Percentiles rank a stretch among this genome's conserved stretches.
phyloP scores from a whole-genome alignment of 2,329 filamentous ascomycete species.

The Achaetomium macrosporum region DNA sequence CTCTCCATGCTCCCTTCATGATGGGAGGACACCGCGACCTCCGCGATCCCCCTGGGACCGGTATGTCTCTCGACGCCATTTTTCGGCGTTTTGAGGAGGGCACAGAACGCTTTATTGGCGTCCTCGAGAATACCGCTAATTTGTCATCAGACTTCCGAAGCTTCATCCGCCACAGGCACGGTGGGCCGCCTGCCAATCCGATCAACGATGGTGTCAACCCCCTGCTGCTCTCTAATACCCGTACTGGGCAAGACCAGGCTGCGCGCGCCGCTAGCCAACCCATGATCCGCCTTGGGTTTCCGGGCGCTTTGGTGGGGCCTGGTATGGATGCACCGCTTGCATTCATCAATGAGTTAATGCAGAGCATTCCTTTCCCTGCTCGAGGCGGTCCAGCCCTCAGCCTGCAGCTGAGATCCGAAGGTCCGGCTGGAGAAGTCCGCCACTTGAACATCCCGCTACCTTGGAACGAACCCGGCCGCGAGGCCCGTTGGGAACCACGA shows the following conservation, averaged over 20 bases:
- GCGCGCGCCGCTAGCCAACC: slow-evolving; percentile 44
- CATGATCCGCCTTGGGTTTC: slow-evolving; percentile 49
- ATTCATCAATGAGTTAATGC: slow-evolving; percentile 51
- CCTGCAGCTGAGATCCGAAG: slow-evolving; percentile 51
- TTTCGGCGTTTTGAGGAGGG: not conserved
- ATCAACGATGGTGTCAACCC: slow-evolving; percentile 83
- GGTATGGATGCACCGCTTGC: slow-evolving; percentile 47
- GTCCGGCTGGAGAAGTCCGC: slow-evolving; percentile 43
- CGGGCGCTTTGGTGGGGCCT: slow-evolving; percentile 40
- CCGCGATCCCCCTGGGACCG: slow-evolving; percentile 45
- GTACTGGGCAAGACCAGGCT: slow-evolving; percentile 39
- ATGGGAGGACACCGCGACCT: slow-evolving; percentile 48
- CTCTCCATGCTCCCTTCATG: slow-evolving; percentile 40
- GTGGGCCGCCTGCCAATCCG: slow-evolving; percentile 47
- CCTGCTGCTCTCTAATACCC: slow-evolving; percentile 61
- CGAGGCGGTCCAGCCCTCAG: slow-evolving; percentile 50
- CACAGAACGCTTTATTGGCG: not conserved
- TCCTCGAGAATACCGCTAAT: slow-evolving; percentile 15
- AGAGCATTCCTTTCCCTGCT: slow-evolving; percentile 45
- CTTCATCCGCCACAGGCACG: slow-evolving; percentile 49
- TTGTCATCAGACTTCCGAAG: slow-evolving; percentile 40
- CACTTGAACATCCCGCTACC: slow-evolving; percentile 43
- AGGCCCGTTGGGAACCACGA: slow-evolving; percentile 42
- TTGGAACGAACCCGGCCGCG: slow-evolving; percentile 31
- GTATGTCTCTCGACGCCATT: slow-evolving; percentile 32